Evolutionary conservation across 345 rosid genomes (phyloP).

Genomic region (Schrenkiella parvula): DNA sequence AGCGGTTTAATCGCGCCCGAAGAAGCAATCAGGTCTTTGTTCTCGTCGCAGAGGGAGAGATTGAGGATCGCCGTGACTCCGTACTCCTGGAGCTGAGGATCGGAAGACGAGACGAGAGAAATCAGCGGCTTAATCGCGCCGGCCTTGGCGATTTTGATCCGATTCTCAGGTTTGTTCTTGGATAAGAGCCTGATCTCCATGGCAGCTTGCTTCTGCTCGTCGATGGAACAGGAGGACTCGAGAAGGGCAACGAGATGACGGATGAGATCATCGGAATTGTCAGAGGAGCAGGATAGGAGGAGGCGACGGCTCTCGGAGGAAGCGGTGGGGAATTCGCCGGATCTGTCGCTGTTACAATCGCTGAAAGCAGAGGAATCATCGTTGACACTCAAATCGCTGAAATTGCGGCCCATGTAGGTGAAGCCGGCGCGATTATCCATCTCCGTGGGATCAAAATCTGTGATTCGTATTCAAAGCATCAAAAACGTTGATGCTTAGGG

Average conservation of each 20-base stretch:
- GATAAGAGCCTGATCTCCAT: slow-evolving; percentile 91
- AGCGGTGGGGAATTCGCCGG: slow-evolving; percentile 76
- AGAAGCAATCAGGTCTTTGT: slow-evolving; percentile 62
- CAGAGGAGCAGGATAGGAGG: slow-evolving; percentile 61
- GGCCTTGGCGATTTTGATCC: slow-evolving; percentile 71
- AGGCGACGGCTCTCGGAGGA: slow-evolving; percentile 65
- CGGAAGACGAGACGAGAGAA: slow-evolving; percentile 59
- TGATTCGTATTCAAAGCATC: background rate
- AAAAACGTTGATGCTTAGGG: slow-evolving; percentile 23
- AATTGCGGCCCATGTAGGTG: slow-evolving; percentile 46
- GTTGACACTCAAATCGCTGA: slow-evolving; percentile 35
- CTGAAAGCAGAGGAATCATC: slow-evolving; percentile 77
- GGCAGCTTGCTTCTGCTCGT: slow-evolving; percentile 91
- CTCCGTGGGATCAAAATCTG: slow-evolving; percentile 36
- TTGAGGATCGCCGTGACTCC: slow-evolving; percentile 92
- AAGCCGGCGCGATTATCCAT: slow-evolving; percentile 33
- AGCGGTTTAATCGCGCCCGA: slow-evolving; percentile 91
- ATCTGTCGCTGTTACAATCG: slow-evolving; percentile 91
- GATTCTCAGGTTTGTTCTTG: slow-evolving; percentile 83
- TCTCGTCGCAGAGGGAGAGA: slow-evolving; percentile 92
- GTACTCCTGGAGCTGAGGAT: slow-evolving; percentile 78
- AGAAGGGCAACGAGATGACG: slow-evolving; percentile 66
- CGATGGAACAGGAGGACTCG: slow-evolving; percentile 62
- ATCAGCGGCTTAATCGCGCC: slow-evolving; percentile 85
- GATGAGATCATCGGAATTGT: slow-evolving; percentile 66